Conservation (phyloP, 495 filamentous ascomycete genomes). For the Aspergillus coremiiformis region DNA sequence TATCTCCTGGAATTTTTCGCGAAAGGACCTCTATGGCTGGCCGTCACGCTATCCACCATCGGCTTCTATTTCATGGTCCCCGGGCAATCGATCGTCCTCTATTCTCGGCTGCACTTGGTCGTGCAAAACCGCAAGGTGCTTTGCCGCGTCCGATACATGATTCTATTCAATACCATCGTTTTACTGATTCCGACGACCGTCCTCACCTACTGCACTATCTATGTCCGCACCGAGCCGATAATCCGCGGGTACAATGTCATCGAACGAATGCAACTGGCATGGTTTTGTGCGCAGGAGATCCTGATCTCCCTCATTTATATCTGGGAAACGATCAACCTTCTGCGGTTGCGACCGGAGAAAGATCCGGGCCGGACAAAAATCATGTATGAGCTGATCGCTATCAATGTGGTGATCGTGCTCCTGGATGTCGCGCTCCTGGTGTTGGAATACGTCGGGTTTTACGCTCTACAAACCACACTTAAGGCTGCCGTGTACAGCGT, state of each 20-base stretch:
- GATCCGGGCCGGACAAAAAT: conserved; percentile 31
- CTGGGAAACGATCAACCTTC: conserved; percentile 40
- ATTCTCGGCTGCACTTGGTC: conserved; percentile 57
- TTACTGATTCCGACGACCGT: conserved; percentile 45
- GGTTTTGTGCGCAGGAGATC: conserved; percentile 53
- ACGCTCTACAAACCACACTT: conserved; percentile 46
- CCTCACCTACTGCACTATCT: conserved; percentile 43
- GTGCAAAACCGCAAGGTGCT: conserved; percentile 40
- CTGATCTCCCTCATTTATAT: conserved; percentile 53
- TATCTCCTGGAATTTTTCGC: conserved; percentile 49
- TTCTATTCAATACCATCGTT: conserved; percentile 46
- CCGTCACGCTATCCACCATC: conserved; percentile 35
- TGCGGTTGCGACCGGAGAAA: conserved; percentile 35
- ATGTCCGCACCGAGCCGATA: conserved; percentile 19
- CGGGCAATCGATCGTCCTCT: conserved; percentile 60
- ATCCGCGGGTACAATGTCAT: conserved; percentile 45
- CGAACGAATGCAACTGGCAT: conserved; percentile 52
- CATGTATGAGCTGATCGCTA: conserved; percentile 48
- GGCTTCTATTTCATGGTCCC: conserved; percentile 60
- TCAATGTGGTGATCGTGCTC: conserved; percentile 48
- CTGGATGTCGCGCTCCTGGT: conserved; percentile 49
- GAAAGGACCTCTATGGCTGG: conserved; percentile 30
- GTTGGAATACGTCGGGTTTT: conserved; percentile 47
- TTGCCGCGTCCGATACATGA: conserved; percentile 47
- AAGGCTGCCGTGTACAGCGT: conserved; percentile 54